Conservation (phyloP, 306 rosid species). For the Clitoria ternatea region DNA sequence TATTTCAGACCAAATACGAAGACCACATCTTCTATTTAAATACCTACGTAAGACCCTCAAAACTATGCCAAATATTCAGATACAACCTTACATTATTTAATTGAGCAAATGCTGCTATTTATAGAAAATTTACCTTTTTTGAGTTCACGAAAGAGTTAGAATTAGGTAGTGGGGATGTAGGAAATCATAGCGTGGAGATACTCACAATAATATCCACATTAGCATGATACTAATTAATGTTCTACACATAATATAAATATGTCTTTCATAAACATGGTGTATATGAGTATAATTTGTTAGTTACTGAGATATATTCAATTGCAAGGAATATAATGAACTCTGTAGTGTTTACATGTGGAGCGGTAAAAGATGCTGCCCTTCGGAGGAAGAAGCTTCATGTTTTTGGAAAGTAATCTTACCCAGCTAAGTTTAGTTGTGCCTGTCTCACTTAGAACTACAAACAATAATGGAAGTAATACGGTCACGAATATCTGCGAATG, state of each 20-base stretch:
- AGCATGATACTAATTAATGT: background rate
- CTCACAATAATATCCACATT: background rate
- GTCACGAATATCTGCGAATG: slow-evolving; percentile 25
- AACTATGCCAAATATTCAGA: background rate
- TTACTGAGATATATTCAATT: background rate
- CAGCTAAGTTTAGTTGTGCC: slow-evolving; percentile 54
- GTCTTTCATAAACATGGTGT: background rate
- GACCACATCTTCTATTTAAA: background rate
- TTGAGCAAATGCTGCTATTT: slow-evolving; percentile 20
- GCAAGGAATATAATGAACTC: slow-evolving; percentile 16
- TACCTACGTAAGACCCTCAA: background rate
- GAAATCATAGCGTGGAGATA: background rate
- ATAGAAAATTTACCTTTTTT: slow-evolving; percentile 17
- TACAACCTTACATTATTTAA: slow-evolving; percentile 4
- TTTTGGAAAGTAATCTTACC: slow-evolving; percentile 40
- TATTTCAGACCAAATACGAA: background rate
- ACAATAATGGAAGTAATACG: slow-evolving; percentile 21
- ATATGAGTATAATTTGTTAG: background rate
- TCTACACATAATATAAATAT: background rate
- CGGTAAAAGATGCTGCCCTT: background rate
- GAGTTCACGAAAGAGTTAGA: background rate
- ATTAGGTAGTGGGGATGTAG: slow-evolving; percentile 14
- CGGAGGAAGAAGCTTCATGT: slow-evolving; percentile 12
- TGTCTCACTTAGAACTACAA: slow-evolving; percentile 29
- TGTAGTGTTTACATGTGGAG: background rate